Evolutionary conservation across 2,329 filamentous ascomycete species (phyloP).

Genomic region (Calonectria fujianensis): DNA sequence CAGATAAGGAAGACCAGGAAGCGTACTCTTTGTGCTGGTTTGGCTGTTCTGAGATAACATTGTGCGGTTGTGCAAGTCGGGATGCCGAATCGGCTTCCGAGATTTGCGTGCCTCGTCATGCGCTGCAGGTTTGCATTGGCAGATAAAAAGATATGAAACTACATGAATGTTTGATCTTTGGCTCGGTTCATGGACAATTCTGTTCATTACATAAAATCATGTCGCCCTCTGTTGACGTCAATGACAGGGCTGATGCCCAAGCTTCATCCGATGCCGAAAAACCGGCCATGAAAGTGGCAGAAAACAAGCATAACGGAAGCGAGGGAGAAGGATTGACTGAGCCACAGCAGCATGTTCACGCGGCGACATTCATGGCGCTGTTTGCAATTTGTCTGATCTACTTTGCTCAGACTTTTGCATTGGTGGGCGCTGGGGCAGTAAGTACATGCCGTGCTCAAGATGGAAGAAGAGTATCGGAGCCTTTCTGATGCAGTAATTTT

Average conservation of each 20-base stretch:
- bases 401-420: slow-evolving; percentile 42
- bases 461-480: not conserved
- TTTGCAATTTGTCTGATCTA: slow-evolving; percentile 44
- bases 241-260: not conserved
- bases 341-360: slow-evolving; percentile 30
- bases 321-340: slow-evolving; percentile 23
- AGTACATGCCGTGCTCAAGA: not conserved
- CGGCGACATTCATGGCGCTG: slow-evolving; percentile 39
- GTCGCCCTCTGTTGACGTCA: slow-evolving; percentile 1
- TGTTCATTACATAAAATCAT: not conserved
- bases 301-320: not conserved
- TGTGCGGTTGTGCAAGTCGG: not conserved
- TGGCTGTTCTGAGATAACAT: not conserved
- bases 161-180: not conserved
- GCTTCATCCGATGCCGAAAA: not conserved
- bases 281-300: not conserved
- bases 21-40: not conserved
- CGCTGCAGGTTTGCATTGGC: not conserved
- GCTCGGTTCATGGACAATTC: not conserved
- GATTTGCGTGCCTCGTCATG: not conserved
- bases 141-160: not conserved
- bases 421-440: slow-evolving; percentile 43
- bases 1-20: not conserved
- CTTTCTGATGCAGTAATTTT: not conserved
- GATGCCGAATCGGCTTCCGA: slow-evolving; percentile 44